Base-by-base conservation (phyloP, 805 yeast species). In the Hanseniaspora hatyaiensis region DNA sequence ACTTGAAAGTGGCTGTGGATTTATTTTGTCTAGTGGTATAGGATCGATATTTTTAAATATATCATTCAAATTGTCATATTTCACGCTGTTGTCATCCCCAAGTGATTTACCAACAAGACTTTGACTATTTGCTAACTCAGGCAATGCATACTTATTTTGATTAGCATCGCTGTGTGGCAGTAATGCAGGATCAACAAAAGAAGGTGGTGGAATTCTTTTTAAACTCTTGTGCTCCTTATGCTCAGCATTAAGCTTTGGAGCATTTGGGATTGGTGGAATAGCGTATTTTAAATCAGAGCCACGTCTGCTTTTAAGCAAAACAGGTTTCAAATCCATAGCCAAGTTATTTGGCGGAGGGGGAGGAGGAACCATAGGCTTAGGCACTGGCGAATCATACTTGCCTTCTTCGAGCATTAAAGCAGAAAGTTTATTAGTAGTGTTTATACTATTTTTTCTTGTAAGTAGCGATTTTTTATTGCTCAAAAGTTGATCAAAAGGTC, bases 231-330 rank as follows among this genome's bases (percentile, higher is more conserved):
- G 36, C 23, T 45, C 34, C 18, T 24, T 31, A 15, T 31, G 28
- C 8, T 23, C 20, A 4, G 15, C 16, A 8, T 40, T 30, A 4
- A 45, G 26, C 19, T 37, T 45, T 15, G 49, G 49, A 3, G 49
- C 49, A 3, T 39, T 31, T 30, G 49, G 49, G 18, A 45, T 45
- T 1, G 49, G 49, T 4, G 49, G 49, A 19, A 45, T 45, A 31
- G 31, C 42, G 31, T 45, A 45, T 26, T 45, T 45, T 3, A 45
- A 18, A 19, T 45, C 42, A 6, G 40, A 16, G 20, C 42, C 31
- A 3, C 30, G 32, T 37, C 34, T 16, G 37, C 32, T 37, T 24
- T 45, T 45, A 15, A 45, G 18, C 9, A 45, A 4, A 4, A 40
- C 23, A 9, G 41, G 49, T 16, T 45, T 45, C 8, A 45, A 40